Percentiles rank a stretch among this genome's conserved stretches.
These are phyloP conservation scores for Podila horticola DNA, from an alignment of 192 early-diverging fungal species.

Conservation along the genomic window DNA sequence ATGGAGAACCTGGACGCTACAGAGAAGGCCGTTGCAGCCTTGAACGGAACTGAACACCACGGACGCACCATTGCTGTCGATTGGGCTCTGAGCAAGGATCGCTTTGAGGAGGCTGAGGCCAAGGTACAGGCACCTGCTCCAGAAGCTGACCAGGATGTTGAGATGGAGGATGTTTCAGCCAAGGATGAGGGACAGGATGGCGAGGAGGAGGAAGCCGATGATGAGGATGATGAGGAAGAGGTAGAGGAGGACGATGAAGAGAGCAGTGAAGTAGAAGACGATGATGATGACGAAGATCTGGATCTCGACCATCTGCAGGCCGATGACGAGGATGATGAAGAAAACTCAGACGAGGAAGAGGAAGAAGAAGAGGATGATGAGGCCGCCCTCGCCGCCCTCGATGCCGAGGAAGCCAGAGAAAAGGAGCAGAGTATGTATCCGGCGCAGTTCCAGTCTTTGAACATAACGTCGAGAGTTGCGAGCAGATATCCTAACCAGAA, in stretches of 20 bases:
- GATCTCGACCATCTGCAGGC: constrained; percentile 49
- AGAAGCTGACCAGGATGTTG: constrained; percentile 52
- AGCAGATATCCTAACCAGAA: not conserved
- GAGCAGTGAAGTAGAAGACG: constrained; percentile 24
- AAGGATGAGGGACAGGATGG: constrained; percentile 54
- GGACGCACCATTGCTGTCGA: constrained; percentile 86
- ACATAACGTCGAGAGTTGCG: no score
- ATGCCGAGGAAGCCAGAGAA: constrained; percentile 47
- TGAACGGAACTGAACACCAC: constrained; percentile 78
- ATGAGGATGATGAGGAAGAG: constrained; percentile 63
- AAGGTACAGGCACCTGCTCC: constrained; percentile 52
- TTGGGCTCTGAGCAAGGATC: constrained; percentile 82
- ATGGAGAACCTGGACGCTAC: constrained; percentile 78
- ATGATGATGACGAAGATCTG: constrained; percentile 52
- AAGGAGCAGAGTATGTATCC: constrained; percentile 30
- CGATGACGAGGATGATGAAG: constrained; percentile 49
- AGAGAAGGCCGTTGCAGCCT: constrained; percentile 70
- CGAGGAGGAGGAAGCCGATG: constrained; percentile 40
- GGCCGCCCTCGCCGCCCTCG: constrained; percentile 27
- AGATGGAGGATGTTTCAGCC: constrained; percentile 43
- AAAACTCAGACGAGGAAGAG: constrained; percentile 35
- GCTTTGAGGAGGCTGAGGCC: constrained; percentile 71
- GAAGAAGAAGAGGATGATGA: constrained; percentile 43
- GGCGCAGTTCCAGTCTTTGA: not conserved
- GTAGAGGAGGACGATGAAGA: constrained; percentile 38